Base-by-base conservation (phyloP, 2,329 filamentous ascomycete genomes). In the Chaetothyriales sp. region DNA sequence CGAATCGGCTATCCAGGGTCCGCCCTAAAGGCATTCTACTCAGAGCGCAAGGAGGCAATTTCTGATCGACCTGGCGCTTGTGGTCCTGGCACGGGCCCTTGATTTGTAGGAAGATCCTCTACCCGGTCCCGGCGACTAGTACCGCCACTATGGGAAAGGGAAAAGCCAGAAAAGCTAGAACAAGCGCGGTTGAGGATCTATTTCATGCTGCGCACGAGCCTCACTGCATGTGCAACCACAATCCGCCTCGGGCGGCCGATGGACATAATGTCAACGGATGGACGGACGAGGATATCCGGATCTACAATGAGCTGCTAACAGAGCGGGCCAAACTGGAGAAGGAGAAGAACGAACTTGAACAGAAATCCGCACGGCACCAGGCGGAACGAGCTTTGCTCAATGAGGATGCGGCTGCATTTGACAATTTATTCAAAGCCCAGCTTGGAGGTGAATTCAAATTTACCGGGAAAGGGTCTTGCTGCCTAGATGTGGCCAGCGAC, bases 321-420 rank as follows among this genome's bases (percentile, higher is more conserved):
- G 57, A 59, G 46, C 51, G 57, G 53, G 57, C 56, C 18, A 59
- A 58, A 44, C 48, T 59, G 9, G 57, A 59, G 49, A 59, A 55
- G 49, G 56, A 59, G 46, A 58, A 58, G 45, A 54, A 55, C 20
- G 57, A 59, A 22, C 49, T 59, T 28, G 57, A 59, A 47, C 51
- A 53, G 40, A 58, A 55, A 45, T 59, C 57, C 1, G 54, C 57
- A 13, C 47, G 54, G 22, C 56, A 58, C 29, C 57, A 59, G 19
- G 51, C 57, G 15, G 54, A 58, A 18, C 52, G 57, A 46, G 57
- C 57, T 5, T 44, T 59, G 18, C 56, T 59, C 10, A 54, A 58
- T 43, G 56, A 59, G 45, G 55, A 56, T 28, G 51, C 54, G 7
- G 54, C 54, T 18, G 51, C 52, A 4, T 43, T 59, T 13, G 54